Evolutionary conservation across 1,284 basidiomycete genomes (phyloP), one percentile per base, ranked within the genome.

Genomic region (Malassezia sp.): DNA sequence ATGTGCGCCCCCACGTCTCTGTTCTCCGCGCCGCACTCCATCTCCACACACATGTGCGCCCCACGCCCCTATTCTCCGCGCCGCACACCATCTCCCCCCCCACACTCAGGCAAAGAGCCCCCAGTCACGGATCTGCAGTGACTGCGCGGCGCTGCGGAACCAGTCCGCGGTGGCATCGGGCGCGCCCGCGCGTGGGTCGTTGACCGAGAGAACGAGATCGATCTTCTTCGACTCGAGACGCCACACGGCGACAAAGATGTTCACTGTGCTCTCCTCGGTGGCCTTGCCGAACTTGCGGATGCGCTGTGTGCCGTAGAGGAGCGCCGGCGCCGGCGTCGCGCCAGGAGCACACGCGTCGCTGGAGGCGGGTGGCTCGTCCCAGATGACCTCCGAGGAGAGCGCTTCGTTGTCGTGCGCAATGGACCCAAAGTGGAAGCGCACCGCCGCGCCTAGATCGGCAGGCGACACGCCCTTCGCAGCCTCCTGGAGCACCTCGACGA

Each of bases 331-430:
- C 1, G 58, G 60, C n/a, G 60, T 60, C 12, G 45, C 36, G 17
- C 41, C 38, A n/a, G n/a, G n/a, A n/a, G n/a, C n/a, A n/a, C n/a
- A n/a, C n/a, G n/a, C n/a, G 8, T 11, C 36, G 18, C 35, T 18
- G 2, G 37, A 28, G 5, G 34, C 26, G 4, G 39, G 41, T 5
- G 49, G 32, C 3, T 52, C 67, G 42, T 82, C 70, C 21, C 71
- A 67, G 21, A 74, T 55, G 15, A 85, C 75, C 8, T 71, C 65
- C 10, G 76, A 71, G 10, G 74, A 74, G 35, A 72, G 63, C 1
- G 91, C 85, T 22, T 78, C 76, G 67, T 95, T 96, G 74, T 97
- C 91, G 65, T 95, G 81, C 10, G 89, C 91, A 31, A 96, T 72
- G 0, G 88, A 83, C 51, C 80, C 77, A 59, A 95, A 97, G 73